phyloP scores from a whole-genome alignment of 352 stramenopile species.

The Phytopythium sindhum region DNA sequence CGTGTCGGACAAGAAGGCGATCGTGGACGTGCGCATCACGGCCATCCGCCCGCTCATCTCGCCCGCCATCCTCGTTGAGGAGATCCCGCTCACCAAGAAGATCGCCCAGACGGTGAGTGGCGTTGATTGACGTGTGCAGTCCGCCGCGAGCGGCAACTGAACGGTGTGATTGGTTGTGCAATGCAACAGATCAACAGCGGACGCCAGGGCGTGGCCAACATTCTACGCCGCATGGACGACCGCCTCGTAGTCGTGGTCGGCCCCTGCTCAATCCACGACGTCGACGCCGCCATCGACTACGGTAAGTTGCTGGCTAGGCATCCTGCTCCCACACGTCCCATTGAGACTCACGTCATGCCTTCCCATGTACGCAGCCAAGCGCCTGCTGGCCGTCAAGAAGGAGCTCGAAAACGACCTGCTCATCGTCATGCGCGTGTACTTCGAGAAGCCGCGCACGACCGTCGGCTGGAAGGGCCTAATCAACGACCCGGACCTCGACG shows the following conservation, averaged over 20 bases:
- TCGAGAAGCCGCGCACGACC: constrained; percentile 89
- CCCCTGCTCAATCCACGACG: constrained; percentile 89
- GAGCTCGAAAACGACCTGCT: constrained; percentile 80
- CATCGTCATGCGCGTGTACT: constrained; percentile 91
- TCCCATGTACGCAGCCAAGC: constrained; percentile 28
- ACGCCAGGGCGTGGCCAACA: constrained; percentile 67
- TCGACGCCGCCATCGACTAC: constrained; percentile 85
- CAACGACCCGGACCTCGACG: constrained; percentile 88
- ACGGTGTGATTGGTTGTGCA: not conserved
- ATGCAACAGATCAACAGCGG: constrained; percentile 52
- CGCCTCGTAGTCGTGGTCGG: constrained; percentile 82
- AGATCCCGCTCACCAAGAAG: constrained; percentile 77
- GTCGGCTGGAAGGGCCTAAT: constrained; percentile 90
- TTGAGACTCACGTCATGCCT: not conserved
- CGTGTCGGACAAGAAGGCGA: constrained; percentile 81
- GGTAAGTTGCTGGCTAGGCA: constrained; percentile 16
- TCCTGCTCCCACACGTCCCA: not conserved
- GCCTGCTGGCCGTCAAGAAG: constrained; percentile 64
- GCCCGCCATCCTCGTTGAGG: constrained; percentile 79
- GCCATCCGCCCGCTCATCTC: constrained; percentile 84
- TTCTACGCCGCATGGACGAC: constrained; percentile 80
- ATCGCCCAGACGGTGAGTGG: constrained; percentile 62
- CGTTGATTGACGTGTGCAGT: not conserved
- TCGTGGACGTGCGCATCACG: constrained; percentile 86
- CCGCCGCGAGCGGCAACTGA: not conserved